Base-by-base conservation (phyloP, 78 protist genomes). In the Dictyostelium capitatum region DNA sequence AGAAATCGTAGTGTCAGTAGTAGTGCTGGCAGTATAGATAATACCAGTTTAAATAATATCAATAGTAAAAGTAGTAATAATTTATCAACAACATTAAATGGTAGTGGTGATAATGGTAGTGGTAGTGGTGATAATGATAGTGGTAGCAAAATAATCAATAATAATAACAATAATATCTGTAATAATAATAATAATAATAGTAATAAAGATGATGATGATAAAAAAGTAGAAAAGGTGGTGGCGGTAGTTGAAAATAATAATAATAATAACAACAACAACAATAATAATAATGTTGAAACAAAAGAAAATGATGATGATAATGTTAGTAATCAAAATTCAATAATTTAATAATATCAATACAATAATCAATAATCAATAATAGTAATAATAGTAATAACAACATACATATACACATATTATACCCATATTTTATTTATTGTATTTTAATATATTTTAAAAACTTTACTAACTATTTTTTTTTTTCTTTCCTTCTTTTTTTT, bases 1-100 rank as follows among this genome's bases (percentile, higher is more conserved):
- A 73, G 75, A 67, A 73, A n/a, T 73, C 51, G 79, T 73, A 73
- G 79, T 46, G 46, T 37, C 57, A 73, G 79, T 48, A 73, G 79
- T 73, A 32, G 79, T 46, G 50, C 54, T 41, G 78, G 78, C 25
- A 70, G 50, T 70, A 70, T 41, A 70, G 32, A 41, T 28, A 70
- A 70, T 70, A 62, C 70, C 0, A 62, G 70, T 25, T 62, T 62
- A 62, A 62, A 62, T 25, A 30, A 62, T 62, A 28, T 6, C 30
- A 67, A 41, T 32, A 10, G 41, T 15, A 28, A 1, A 14, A 14
- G n/a, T 51, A 1, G 15, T 14, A 51, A 51, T 51, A 51, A 12
- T 12, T 51, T 51, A 14, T 51, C 15, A 51, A 51, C 10, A 14
- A 51, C n/a, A 14, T 51, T 51, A 51, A 51, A 51, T 8, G 56